Evolutionary conservation across 257 asterid genomes (phyloP).

Genomic region (Plantago elongata): DNA sequence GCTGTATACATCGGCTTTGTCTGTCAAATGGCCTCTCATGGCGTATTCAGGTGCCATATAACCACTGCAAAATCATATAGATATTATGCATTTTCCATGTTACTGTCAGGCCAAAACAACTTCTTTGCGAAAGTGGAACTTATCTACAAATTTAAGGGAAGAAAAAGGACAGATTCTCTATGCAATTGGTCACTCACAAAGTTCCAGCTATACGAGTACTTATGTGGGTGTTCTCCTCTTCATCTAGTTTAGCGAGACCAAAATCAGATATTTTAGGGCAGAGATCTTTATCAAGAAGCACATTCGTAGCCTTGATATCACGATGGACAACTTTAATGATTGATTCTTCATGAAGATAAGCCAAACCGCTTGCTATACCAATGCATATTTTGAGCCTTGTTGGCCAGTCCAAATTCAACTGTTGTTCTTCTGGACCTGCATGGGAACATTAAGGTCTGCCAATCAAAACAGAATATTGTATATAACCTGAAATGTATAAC

Average conservation of each 20-base stretch:
- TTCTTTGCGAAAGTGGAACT: background rate
- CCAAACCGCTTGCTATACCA: slow-evolving; percentile 57
- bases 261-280: slow-evolving; percentile 49
- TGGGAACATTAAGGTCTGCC: slow-evolving; percentile 9
- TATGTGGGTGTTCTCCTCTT: slow-evolving; percentile 51
- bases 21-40: slow-evolving; percentile 49
- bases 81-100: background rate
- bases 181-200: slow-evolving; percentile 29
- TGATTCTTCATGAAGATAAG: slow-evolving; percentile 54
- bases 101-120: background rate
- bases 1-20: slow-evolving; percentile 62
- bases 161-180: too few species aligned
- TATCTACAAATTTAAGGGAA: background rate
- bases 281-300: slow-evolving; percentile 44
- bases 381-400: slow-evolving; percentile 42
- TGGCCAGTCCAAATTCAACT: slow-evolving; percentile 3
- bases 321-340: slow-evolving; percentile 51
- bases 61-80: slow-evolving; percentile 6
- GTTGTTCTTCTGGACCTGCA: slow-evolving; percentile 28
- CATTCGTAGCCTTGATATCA: slow-evolving; percentile 53
- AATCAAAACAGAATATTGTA: background rate
- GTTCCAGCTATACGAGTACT: slow-evolving; percentile 59
- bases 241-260: slow-evolving; percentile 53
- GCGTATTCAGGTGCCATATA: slow-evolving; percentile 39
- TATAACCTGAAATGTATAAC: background rate